Conservation (phyloP, 2,329 filamentous ascomycete genomes). For the Ambrosiella xylebori region DNA sequence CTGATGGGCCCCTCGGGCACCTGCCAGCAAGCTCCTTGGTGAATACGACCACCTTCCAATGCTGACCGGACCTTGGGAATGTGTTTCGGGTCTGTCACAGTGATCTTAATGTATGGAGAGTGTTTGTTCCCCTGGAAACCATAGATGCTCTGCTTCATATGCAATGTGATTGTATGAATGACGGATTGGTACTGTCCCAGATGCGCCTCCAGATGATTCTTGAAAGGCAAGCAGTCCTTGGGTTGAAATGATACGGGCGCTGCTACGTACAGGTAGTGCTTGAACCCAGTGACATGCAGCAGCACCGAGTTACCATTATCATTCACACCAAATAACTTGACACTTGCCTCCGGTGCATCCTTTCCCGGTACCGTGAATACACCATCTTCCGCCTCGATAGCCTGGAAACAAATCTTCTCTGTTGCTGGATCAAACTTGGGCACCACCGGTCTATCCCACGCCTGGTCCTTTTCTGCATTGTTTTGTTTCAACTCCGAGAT, state of each 20-base stretch:
- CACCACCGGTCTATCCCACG: conserved; percentile 55
- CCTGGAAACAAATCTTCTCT: conserved; percentile 73
- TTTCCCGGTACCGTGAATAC: conserved; percentile 38
- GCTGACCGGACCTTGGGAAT: conserved; percentile 58
- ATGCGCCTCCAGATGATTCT: conserved; percentile 61
- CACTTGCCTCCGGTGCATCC: conserved; percentile 35
- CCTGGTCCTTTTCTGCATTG: conserved; percentile 84
- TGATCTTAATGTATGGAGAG: conserved; percentile 84
- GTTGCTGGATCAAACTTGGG: conserved; percentile 35
- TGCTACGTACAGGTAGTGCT: conserved; percentile 87
- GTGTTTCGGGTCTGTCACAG: conserved; percentile 72
- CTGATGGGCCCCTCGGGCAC: conserved; percentile 49
- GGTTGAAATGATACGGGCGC: conserved; percentile 69
- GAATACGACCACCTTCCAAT: conserved; percentile 60
- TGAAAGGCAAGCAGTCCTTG: conserved; percentile 62
- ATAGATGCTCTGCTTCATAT: conserved; percentile 78
- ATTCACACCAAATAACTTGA: conserved; percentile 90
- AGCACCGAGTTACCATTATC: conserved; percentile 73
- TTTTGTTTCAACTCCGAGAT: conserved; percentile 69
- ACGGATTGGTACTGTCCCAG: conserved; percentile 54
- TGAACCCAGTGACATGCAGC: conserved; percentile 87
- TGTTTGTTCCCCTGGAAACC: conserved; percentile 88
- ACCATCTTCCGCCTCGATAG: conserved; percentile 90
- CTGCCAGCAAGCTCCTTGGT: conserved; percentile 86
- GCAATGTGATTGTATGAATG: conserved; percentile 67